Evolutionary conservation across 23 red algal species (phyloP).

Genomic region (Gracilariopsis chorda): DNA sequence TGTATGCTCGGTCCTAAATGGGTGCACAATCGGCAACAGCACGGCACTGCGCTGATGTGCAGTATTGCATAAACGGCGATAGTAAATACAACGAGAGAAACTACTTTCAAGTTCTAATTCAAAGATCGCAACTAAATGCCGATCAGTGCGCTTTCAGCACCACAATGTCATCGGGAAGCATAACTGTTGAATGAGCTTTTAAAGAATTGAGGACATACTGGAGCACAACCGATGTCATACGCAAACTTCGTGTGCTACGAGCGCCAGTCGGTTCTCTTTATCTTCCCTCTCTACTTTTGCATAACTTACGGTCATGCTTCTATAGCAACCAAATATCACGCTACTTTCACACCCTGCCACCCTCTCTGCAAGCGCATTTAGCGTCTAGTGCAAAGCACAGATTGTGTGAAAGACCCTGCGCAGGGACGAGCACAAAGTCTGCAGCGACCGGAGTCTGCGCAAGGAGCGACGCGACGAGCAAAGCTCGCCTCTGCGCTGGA

Average conservation of each 20-base stretch:
- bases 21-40: neutral
- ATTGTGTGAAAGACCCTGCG: neutral
- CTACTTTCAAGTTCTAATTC: constrained; percentile 34
- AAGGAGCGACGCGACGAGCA: too few relatives aligned
- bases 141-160: constrained; percentile 20
- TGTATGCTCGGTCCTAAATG: neutral
- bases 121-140: neutral
- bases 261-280: neutral
- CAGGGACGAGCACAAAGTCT: neutral
- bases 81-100: neutral
- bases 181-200: constrained; percentile 51
- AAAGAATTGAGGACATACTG: constrained; percentile 40
- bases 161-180: neutral
- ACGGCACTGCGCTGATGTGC: neutral
- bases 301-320: constrained; percentile 27
- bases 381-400: neutral
- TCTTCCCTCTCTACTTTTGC: neutral
- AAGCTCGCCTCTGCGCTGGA: too few relatives aligned
- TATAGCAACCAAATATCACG: neutral
- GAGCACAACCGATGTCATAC: constrained; percentile 14
- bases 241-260: constrained; percentile 11
- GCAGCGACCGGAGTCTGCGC: too few relatives aligned
- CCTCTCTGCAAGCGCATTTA: too few relatives aligned
- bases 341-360: neutral
- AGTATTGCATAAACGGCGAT: constrained; percentile 40